Percentiles rank a stretch among this genome's conserved stretches.
phyloP scores from a whole-genome alignment of 306 rosid genomes.

The Senna siamea region DNA sequence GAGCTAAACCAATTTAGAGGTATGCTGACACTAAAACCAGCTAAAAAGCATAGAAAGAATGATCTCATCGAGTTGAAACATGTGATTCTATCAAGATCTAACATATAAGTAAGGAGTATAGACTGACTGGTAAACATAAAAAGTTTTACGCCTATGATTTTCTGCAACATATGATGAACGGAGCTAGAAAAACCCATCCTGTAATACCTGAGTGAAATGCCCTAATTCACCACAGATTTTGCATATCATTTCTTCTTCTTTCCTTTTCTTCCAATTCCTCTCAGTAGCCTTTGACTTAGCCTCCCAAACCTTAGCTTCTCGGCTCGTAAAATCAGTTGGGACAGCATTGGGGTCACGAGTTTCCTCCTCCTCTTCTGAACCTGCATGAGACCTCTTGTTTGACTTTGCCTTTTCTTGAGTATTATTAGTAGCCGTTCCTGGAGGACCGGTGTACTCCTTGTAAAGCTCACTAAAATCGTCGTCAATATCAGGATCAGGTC shows the following conservation, averaged over 20 bases:
- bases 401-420: constrained; percentile 60
- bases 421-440: constrained; percentile 48
- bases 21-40: background rate
- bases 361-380: constrained; percentile 87
- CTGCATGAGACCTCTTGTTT: constrained; percentile 78
- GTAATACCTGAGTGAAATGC: constrained; percentile 92
- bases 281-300: constrained; percentile 99
- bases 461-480: constrained; percentile 91
- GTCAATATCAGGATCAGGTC: constrained; percentile 75
- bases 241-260: constrained; percentile 98
- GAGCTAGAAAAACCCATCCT: background rate
- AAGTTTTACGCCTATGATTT: background rate
- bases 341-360: constrained; percentile 92
- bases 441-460: constrained; percentile 98
- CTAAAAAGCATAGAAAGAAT: constrained; percentile 6
- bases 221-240: constrained; percentile 96
- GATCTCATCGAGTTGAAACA: background rate
- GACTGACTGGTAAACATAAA: background rate
- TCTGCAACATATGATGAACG: background rate
- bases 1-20: background rate
- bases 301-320: constrained; percentile 99
- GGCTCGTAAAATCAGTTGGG: constrained; percentile 96
- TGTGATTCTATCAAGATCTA: background rate
- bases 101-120: background rate
- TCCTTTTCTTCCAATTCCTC: constrained; percentile 98